Base-by-base conservation (phyloP, 495 filamentous ascomycete species). In the Penicillium canescens region DNA sequence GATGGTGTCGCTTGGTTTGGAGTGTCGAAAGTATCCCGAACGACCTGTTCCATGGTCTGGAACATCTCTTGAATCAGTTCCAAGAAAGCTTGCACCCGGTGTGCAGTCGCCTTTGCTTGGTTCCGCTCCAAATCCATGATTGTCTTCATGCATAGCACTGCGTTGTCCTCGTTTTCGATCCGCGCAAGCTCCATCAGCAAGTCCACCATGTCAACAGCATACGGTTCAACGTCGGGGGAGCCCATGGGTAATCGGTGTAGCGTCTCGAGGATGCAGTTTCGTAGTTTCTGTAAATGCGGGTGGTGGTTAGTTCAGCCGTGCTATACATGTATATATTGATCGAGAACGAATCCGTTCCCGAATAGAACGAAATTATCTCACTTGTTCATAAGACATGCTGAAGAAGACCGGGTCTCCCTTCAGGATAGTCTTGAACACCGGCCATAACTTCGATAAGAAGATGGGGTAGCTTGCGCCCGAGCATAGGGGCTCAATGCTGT, bases 131-230 rank as follows among this genome's bases (percentile, higher is more conserved):
- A 83, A 63, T 99, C 94, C 80, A 96, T 96, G 46, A 96, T 89
- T 1, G 91, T 96, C 77, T 98, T 98, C 79, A 99, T 92, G 65
- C 92, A 97, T 49, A 99, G 77, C 12, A 96, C 90, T 3, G 92
- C 95, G 77, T 99, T 99, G 40, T 99, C 95, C 67, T 99, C 95
- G 61, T 99, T 99, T 66, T 99, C 95, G 39, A 82, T 85, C 52
- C 86, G 85, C 46, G 96, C 91, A 23, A 99, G 76, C 31, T 80
- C 77, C 89, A 98, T 94, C 53, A 97, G 73, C 53, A 93, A 77
- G 62, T 96, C 91, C 35, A 96, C 91, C 54, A 96, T 83, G 54
- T 91, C 87, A 36, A 82, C 79, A 14, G 92, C 93, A 65, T 92
- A 94, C 4, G 87, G 89, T 68, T 96, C 91, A 62, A 96, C 82